Percentiles rank a stretch among this genome's conserved stretches.
These are phyloP conservation scores for Oryza longistaminata DNA, from an alignment of 176 grass and related monocot species.

Conservation along the genomic window DNA sequence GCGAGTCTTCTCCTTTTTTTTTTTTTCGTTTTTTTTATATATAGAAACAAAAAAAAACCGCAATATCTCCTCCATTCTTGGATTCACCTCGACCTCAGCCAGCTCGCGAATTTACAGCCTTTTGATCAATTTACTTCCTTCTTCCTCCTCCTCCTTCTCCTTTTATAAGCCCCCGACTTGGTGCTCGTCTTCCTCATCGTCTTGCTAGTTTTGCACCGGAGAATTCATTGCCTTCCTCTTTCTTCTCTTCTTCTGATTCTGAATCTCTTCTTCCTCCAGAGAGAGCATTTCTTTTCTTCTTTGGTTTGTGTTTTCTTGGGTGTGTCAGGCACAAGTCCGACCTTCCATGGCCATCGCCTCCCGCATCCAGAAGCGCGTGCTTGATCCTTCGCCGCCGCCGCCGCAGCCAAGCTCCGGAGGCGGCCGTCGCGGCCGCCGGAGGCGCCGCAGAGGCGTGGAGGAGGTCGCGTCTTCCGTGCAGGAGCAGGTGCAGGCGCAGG, in stretches of 20 bases:
- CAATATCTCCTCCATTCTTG: constrained; percentile 36
- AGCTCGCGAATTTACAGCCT: constrained; percentile 11
- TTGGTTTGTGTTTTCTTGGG: neutral
- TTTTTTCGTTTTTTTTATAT: neutral
- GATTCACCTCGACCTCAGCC: constrained; percentile 17
- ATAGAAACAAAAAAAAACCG: neutral
- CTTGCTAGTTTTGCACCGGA: neutral
- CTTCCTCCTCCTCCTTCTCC: neutral
- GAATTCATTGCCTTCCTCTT: neutral
- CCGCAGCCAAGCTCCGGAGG: constrained; percentile 57
- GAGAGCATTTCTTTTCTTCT: neutral
- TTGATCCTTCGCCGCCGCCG: constrained; percentile 46
- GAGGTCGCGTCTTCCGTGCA: neutral
- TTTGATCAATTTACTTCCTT: neutral
- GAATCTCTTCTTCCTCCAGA: neutral
- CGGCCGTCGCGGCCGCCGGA: constrained; percentile 37
- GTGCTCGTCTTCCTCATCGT: neutral
- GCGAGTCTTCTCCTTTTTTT: neutral
- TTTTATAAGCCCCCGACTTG: neutral
- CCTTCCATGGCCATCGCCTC: constrained; percentile 67
- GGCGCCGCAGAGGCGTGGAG: constrained; percentile 18
- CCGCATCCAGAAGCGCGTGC: constrained; percentile 42
- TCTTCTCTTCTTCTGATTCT: too few relatives aligned
- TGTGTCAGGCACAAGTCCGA: neutral
- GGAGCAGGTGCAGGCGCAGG: neutral